Evolutionary conservation across 139 green algal species (phyloP), one percentile per base, ranked within the genome.

Genomic region (Chlamydomonas sp.): DNA sequence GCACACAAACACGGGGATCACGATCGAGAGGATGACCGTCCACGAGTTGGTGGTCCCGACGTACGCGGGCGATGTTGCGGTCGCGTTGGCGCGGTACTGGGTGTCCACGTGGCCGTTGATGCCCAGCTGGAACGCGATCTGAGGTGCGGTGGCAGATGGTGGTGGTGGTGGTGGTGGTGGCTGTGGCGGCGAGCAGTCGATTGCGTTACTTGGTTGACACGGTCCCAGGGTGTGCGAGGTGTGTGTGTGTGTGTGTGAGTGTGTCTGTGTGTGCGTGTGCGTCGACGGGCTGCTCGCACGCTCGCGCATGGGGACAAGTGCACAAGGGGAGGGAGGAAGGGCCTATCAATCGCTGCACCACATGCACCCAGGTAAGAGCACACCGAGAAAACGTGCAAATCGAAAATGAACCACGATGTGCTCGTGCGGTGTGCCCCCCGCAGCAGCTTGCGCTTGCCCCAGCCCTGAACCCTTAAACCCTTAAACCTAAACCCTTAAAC

Each of bases 401-500:
- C n/a, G n/a, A 13, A 28, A n/a, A 68, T 43, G 34, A 47, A 68
- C 60, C 60, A 68, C 13, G 31, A 28, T 5, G 48, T 10, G 5
- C 31, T 38, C 6, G 31, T 68, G 60, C 48, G 48, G 60, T 68
- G 48, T 5, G 60, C 26, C 13, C 10, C 60, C 20, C 31, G 31
- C 31, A 68, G 10, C 10, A 68, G 30, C 22, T 68, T 10, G 10
- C 31, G 13, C 34, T 68, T 68, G 30, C 13, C 31, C 60, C 60
- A 68, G 24, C 31, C 60, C 31, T 28, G 6, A 10, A 26, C 31
- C 13, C 26, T 6, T 13, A 68, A 20, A 5, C 31, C 48, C 60
- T 68, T 30, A 6, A 68, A 30, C 20, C 39, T 48, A n/a, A 68
- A 68, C 31, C n/a, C n/a, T n/a, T n/a, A n/a, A n/a, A n/a, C n/a